Evolutionary conservation across 2,329 filamentous ascomycete species (phyloP).

Genomic region (Monilinia aucupariae): DNA sequence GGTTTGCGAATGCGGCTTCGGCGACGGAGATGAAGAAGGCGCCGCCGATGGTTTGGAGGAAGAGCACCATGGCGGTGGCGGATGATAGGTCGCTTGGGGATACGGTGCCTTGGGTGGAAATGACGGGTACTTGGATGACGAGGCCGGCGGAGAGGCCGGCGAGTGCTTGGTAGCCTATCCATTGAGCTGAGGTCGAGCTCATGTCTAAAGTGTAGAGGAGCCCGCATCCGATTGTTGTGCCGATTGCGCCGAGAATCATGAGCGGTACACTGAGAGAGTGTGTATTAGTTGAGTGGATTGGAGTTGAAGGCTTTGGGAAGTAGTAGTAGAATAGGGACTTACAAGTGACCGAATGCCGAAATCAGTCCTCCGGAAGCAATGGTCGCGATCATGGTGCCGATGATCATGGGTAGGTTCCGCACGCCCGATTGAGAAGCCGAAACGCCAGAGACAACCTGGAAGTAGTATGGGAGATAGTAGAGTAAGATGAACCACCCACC

Average conservation of each 20-base stretch:
- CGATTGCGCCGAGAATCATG: constrained; percentile 32
- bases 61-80: constrained; percentile 42
- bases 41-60: constrained; percentile 48
- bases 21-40: constrained; percentile 46
- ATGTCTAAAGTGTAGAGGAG: constrained; percentile 50
- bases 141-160: constrained; percentile 52
- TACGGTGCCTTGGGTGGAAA: constrained; percentile 37
- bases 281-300: neutral
- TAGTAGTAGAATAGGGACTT: neutral
- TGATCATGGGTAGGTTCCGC: constrained; percentile 39
- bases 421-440: constrained; percentile 34
- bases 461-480: constrained; percentile 48
- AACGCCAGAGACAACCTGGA: constrained; percentile 41
- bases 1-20: constrained; percentile 45
- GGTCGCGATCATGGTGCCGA: constrained; percentile 33
- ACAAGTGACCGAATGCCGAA: constrained; percentile 35
- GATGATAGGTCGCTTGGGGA: constrained; percentile 42
- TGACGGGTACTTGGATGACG: constrained; percentile 44
- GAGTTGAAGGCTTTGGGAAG: too few species aligned
- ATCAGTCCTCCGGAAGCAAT: constrained; percentile 36
- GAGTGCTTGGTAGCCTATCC: constrained; percentile 56
- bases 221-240: constrained; percentile 42
- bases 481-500: constrained; percentile 42
- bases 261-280: constrained; percentile 32
- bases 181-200: constrained; percentile 43